Evolutionary conservation across 1,284 basidiomycete genomes (phyloP), one percentile per base, ranked within the genome.

Genomic region (Trichosporon faecale): DNA sequence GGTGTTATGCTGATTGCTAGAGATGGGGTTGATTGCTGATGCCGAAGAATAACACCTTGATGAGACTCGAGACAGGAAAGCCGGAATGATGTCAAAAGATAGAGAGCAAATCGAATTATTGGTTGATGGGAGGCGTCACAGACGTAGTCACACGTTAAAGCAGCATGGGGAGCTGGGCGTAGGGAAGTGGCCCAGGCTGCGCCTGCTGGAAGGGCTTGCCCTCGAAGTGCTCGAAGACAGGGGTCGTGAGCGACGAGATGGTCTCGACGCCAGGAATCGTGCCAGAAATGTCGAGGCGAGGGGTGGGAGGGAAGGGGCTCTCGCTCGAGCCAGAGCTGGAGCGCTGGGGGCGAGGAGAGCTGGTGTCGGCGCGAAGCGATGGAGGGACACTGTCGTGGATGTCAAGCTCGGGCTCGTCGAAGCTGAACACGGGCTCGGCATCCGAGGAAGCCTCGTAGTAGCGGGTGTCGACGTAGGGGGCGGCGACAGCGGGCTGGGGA

Each of bases 301-400:
- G 81, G 9, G 81, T 82, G 9, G 79, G 77, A 2, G 81, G 81
- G 65, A 80, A 82, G 21, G 70, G 76, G 46, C 76, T 73, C 27
- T 76, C 76, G 40, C 75, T 78, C 18, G 79, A 80, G 9, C 68
- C 70, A 1, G 79, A 78, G 46, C 74, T 77, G 70, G 75, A 71
- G 69, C 70, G 66, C 69, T 71, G 66, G 70, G 78, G 78, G 3
- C 72, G 75, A 8, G 78, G 77, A 7, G 80, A 79, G 37, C 73
- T 75, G 21, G 79, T 77, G 74, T 81, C 79, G 63, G 76, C 76
- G 35, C 76, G 76, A 14, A 81, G 76, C n/a, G 78, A 76, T 7
- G 81, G 81, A 6, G 78, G 78, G 63, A 77, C 72, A 27, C 55
- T 65, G 44, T 75, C 73, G 52, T 68, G 57, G 18, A 35, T 31